Evolutionary conservation across 164 flowering plant genomes (phyloP), one percentile per base, ranked within the genome.

Genomic region (Umbellularia californica): DNA sequence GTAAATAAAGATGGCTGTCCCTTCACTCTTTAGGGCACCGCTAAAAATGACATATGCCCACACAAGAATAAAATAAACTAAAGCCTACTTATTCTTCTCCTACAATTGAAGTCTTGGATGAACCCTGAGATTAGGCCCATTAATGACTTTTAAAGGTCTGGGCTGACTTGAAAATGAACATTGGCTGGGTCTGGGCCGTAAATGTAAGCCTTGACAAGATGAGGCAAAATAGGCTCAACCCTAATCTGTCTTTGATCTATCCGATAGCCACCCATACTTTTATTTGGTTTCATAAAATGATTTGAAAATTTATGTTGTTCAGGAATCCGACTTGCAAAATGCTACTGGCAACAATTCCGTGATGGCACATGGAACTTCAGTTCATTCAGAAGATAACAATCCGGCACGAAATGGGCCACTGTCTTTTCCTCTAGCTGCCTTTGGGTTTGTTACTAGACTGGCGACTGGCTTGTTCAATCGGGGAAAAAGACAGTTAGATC

Each of bases 381-480:
- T 24, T 67, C 62, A 74, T 69, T 74, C 75, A 62, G 91, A 85
- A 72, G 90, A 84, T 69, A 78, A 51, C 65, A 81, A 81, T 81
- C 74, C 90, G 75, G 89, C 84, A 74, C 83, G 79, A 68, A 87
- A 82, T 89, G 86, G 93, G 72, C 88, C 95, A 12, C 82, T 95
- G 4, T 84, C 97, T 35, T 78, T 93, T 74, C 90, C 98, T 27
- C 79, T 91, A 19, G 94, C 96, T 79, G 92, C 96, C 27, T 77
- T 95, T 70, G 94, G 86, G 51, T 92, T 88, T 80, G 87, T 93
- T 74, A 86, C 94, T 27, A 82, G 94, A 84, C 71, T 95, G 74
- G 98, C 98, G 12, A 71, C 82, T 75, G 98, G 93, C 75, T 85
- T 95, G 50, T 90, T 95, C 77, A 85, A 88, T 15, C 79, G 88